phyloP scores from a whole-genome alignment of 2,329 filamentous ascomycete genomes.

The Epichloe gansuensis region DNA sequence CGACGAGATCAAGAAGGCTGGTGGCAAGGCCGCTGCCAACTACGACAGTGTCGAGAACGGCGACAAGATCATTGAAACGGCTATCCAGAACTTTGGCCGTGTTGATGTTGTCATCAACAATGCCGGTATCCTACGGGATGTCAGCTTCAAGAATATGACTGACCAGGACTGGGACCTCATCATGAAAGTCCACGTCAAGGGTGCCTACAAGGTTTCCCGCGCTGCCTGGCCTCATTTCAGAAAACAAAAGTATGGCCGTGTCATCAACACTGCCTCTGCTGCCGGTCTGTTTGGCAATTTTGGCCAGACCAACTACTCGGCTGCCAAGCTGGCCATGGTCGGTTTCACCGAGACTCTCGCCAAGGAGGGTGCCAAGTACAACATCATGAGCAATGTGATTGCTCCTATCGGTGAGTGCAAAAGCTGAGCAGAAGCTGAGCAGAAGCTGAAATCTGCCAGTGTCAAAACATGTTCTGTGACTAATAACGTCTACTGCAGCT shows the following conservation, averaged over 20 bases:
- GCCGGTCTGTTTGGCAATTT: slow-evolving; percentile 93
- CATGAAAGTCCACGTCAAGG: slow-evolving; percentile 82
- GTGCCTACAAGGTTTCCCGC: slow-evolving; percentile 87
- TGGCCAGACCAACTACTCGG: slow-evolving; percentile 93
- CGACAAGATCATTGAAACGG: slow-evolving; percentile 86
- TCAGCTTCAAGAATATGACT: slow-evolving; percentile 98
- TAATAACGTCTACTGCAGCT: slow-evolving; percentile 33
- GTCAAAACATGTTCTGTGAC: not conserved
- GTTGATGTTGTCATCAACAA: slow-evolving; percentile 97
- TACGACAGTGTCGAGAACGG: slow-evolving; percentile 92
- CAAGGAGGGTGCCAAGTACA: slow-evolving; percentile 96
- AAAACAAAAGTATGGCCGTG: slow-evolving; percentile 94
- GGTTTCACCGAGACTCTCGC: slow-evolving; percentile 96
- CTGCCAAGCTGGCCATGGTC: slow-evolving; percentile 88
- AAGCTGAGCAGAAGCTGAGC: too few relatives aligned
- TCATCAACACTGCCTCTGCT: slow-evolving; percentile 96
- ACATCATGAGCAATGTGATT: slow-evolving; percentile 91
- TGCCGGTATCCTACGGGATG: slow-evolving; percentile 84
- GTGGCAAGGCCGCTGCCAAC: slow-evolving; percentile 94
- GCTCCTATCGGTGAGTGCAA: slow-evolving; percentile 57
- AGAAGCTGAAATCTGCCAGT: too few relatives aligned
- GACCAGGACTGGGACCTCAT: slow-evolving; percentile 95
- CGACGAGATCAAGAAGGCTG: slow-evolving; percentile 70
- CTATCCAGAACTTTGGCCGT: slow-evolving; percentile 69
- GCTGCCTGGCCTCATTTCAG: slow-evolving; percentile 96